Conservation (phyloP, 371 early-diverging fungal species). For the Hamiltosporidium tvaerminnensis region DNA sequence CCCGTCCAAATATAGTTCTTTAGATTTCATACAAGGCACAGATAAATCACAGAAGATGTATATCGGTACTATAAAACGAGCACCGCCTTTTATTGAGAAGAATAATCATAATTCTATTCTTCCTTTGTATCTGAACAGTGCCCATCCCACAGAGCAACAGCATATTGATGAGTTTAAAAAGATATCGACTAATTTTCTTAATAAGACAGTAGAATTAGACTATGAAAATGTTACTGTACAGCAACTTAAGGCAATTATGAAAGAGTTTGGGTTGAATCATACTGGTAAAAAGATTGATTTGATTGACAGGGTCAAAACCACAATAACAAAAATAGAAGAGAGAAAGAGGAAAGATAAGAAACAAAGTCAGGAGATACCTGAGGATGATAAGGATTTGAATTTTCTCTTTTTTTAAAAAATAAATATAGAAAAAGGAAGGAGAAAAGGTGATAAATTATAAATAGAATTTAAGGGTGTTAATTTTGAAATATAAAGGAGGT, state of each 20-base stretch:
- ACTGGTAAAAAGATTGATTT: conserved; percentile 49
- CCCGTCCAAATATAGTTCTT: conserved; percentile 26
- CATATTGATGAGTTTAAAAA: conserved; percentile 31
- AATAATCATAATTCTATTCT: conserved; percentile 37
- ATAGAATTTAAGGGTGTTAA: too few relatives aligned
- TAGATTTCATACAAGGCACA: conserved; percentile 20
- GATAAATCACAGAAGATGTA: conserved; percentile 32
- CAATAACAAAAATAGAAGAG: conserved; percentile 1
- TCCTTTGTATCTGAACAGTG: conserved; percentile 42
- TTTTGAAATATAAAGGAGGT: too few relatives aligned
- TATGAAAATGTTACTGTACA: conserved; percentile 46
- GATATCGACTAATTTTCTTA: conserved; percentile 29
- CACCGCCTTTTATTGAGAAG: conserved; percentile 11
- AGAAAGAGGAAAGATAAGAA: not conserved
- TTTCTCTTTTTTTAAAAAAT: not conserved
- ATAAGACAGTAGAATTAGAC: conserved; percentile 24
- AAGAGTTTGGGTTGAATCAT: conserved; percentile 51
- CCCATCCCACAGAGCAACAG: conserved; percentile 12
- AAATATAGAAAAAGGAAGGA: too few relatives aligned
- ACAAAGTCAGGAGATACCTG: not conserved
- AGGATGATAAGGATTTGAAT: not conserved
- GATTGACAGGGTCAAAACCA: conserved; percentile 19
- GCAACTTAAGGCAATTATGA: conserved; percentile 50
- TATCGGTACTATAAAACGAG: conserved; percentile 27
- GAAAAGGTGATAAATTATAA: too few relatives aligned